phyloP scores from a whole-genome alignment of 176 grass and related monocot species.

The Tillandsia leiboldiana region DNA sequence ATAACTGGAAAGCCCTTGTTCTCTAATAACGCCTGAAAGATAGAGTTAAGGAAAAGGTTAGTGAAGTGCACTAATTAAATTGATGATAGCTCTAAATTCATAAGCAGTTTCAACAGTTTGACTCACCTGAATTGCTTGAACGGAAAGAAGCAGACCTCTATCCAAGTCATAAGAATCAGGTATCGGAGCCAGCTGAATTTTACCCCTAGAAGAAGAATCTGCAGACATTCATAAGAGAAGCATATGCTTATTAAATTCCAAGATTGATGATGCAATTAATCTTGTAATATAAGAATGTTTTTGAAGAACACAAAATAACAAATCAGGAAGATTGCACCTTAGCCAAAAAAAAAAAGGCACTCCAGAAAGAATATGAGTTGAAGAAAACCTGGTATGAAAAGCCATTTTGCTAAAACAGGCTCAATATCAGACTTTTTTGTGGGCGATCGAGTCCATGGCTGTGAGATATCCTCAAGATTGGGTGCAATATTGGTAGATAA shows the following conservation, averaged over 20 bases:
- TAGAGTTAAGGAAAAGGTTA: background rate
- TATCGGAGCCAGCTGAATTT: constrained; percentile 59
- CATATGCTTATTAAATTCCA: background rate
- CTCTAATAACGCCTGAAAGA: constrained; percentile 84
- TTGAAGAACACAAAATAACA: too few species aligned
- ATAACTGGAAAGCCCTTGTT: constrained; percentile 97
- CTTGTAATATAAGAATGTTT: too few species aligned
- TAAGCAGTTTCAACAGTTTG: background rate
- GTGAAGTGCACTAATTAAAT: background rate
- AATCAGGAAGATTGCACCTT: background rate
- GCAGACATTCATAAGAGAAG: constrained; percentile 28
- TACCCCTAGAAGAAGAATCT: constrained; percentile 85
- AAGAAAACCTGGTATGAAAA: constrained; percentile 64
- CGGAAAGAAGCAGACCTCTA: constrained; percentile 87
- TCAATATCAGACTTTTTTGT: constrained; percentile 83
- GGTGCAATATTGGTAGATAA: constrained; percentile 35
- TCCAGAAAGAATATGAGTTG: constrained; percentile 15
- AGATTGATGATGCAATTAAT: too few species aligned
- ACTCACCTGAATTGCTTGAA: constrained; percentile 94
- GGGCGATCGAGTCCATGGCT: constrained; percentile 85
- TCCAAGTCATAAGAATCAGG: constrained; percentile 96
- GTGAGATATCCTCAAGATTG: constrained; percentile 64
- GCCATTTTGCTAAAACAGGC: constrained; percentile 70
- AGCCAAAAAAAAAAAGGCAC: background rate
- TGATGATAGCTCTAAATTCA: background rate